These are phyloP conservation scores for Pichia terricola DNA, from an alignment of 1,139 yeast species.

Conservation along the genomic window DNA sequence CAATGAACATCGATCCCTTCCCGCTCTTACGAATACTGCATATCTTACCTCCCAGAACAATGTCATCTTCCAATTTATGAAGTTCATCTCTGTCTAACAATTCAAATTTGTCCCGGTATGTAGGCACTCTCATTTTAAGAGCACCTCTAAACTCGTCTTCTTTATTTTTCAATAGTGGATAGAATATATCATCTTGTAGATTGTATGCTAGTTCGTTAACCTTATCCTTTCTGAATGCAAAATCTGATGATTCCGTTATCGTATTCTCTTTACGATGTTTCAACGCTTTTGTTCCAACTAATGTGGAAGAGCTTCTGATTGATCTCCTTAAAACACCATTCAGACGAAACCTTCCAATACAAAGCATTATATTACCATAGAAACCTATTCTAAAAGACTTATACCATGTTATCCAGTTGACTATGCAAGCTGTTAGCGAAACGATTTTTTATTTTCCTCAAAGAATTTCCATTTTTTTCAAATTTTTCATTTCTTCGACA, in stretches of 20 bases:
- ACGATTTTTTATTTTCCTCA: no score
- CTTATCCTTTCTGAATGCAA: constrained; percentile 28
- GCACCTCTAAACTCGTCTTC: background rate
- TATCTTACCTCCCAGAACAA: constrained; percentile 40
- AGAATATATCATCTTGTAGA: constrained; percentile 14
- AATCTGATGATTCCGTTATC: constrained; percentile 21
- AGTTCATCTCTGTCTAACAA: constrained; percentile 18
- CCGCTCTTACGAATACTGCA: constrained; percentile 51
- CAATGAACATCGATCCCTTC: constrained; percentile 58
- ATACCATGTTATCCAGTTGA: no score
- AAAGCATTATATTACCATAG: no score
- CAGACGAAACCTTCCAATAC: no score
- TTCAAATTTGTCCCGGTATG: constrained; percentile 13
- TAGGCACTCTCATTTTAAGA: background rate
- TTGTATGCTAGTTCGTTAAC: background rate
- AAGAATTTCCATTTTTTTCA: no score
- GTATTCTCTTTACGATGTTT: background rate
- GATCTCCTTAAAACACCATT: no score
- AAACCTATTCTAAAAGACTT: no score
- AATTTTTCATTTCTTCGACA: no score
- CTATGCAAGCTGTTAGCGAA: no score
- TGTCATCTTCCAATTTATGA: constrained; percentile 10
- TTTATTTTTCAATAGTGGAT: constrained; percentile 17
- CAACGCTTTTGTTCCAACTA: no score
- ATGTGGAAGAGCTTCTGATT: no score